phyloP scores from a whole-genome alignment of 768 basidiomycete species.

The Phylloporus arenicola region DNA sequence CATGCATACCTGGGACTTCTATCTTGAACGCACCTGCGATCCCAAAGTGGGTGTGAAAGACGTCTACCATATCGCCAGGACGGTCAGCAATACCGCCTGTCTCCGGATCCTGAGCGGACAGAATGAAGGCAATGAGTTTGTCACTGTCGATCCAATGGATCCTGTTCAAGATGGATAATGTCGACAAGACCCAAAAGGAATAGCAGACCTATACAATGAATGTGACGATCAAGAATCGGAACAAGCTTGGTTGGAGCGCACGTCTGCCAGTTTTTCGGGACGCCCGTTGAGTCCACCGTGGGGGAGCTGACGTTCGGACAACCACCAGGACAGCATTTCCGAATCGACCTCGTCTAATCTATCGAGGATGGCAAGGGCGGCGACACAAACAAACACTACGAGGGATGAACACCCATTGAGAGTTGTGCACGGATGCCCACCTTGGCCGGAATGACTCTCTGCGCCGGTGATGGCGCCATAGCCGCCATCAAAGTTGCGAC shows the following conservation, averaged over 20 bases:
- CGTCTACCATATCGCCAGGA: slow-evolving; percentile 89
- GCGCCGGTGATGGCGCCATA: slow-evolving; percentile 82
- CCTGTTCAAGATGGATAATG: slow-evolving; percentile 78
- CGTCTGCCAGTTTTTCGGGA: slow-evolving; percentile 97
- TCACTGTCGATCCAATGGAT: slow-evolving; percentile 83
- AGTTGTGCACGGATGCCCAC: slow-evolving; percentile 35
- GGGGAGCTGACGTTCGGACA: slow-evolving; percentile 88
- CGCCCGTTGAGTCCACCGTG: slow-evolving; percentile 93
- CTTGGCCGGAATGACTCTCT: slow-evolving; percentile 91
- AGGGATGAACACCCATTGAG: background rate
- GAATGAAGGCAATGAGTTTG: slow-evolving; percentile 74
- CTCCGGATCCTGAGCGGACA: slow-evolving; percentile 86
- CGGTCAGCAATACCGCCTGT: slow-evolving; percentile 92
- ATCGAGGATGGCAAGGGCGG: slow-evolving; percentile 82
- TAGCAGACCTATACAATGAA: slow-evolving; percentile 63
- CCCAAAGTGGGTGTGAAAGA: slow-evolving; percentile 96
- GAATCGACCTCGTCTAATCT: slow-evolving; percentile 72
- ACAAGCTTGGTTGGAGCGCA: slow-evolving; percentile 34
- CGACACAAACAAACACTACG: slow-evolving; percentile 87
- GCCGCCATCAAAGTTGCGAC: slow-evolving; percentile 93
- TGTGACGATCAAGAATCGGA: background rate
- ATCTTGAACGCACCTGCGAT: slow-evolving; percentile 56
- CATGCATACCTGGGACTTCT: background rate
- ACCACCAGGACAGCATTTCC: slow-evolving; percentile 87
- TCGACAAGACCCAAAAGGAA: slow-evolving; percentile 92